Evolutionary conservation across 2,329 filamentous ascomycete species (phyloP), one percentile per base, ranked within the genome.

Genomic region (Fusarium compactum): DNA sequence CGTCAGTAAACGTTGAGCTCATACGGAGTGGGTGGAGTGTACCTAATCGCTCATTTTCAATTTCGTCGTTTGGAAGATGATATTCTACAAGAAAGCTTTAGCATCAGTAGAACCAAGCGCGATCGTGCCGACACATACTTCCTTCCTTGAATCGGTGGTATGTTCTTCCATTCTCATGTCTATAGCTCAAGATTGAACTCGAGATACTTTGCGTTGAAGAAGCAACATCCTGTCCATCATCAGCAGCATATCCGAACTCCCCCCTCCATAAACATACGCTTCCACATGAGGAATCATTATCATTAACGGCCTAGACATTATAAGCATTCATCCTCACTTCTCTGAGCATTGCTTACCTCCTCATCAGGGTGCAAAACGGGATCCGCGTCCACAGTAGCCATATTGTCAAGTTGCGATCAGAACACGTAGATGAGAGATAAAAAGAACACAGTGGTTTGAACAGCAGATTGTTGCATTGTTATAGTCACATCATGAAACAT

Each of bases 111-210:
- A 3, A 0, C 8, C 0, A 16, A 4, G 1, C 14, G 2, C 10
- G 5, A 3, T 22, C 18, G 1, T 10, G 3, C 3, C 5, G 3
- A 5, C 0, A 34, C 67, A 5, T 18, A 69, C 67, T 65, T 18
- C 67, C 67, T 15, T 69, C 67, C 20, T 60, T 62, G 11, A 53
- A 68, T 5, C 60, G 38, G 10, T 67, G 64, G 3, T 67, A 67
- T 2, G 64, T 67, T 30, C 64, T 40, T 8, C 64, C 64, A 1
- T 67, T 67, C 2, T 67, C 64, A 14, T 55, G 55, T 0, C 64
- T 40, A 7, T 67, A 67, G 16, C 66, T 56, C 11, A 64, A 18
- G 14, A 69, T 64, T 5, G 63, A 67, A 16, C 44, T 54, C 0
- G 53, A 46, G 3, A 69, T 32, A 6, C 64, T 64, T 29, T 63